Evolutionary conservation across 108 stramenopile species (phyloP), one percentile per base, ranked within the genome.

Genomic region (Chaetoceros muelleri): DNA sequence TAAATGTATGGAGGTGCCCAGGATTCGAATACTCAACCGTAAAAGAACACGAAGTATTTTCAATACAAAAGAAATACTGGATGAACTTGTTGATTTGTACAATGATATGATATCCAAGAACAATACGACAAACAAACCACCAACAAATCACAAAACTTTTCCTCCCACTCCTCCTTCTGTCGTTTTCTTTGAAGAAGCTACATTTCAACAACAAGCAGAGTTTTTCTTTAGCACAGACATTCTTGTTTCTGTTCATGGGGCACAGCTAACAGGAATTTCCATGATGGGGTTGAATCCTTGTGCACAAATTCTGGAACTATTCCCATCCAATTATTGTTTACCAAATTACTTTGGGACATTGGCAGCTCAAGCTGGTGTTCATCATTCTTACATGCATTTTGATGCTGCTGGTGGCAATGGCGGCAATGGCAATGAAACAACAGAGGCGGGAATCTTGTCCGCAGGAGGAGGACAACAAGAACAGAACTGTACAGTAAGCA

Each of bases 161-260:
- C 34, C 22, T 18, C 30, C 45, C 17, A 19, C 46, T 17, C 17
- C 25, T 2, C 19, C 44, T 2, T 1, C 28, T 23, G 55, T 69
- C 18, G 55, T 44, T 28, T 69, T 53, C 24, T 69, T 74, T 46
- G 73, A 74, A 55, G 68, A 50, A 20, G 44, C 31, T 17, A 50
- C 59, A 3, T 70, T 75, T 57, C 61, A 48, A 19, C 52, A 66
- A 28, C 69, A 70, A 57, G 50, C 66, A 1, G n/a, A 57, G 24
- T 63, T 60, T 25, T 66, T 75, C 29, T 46, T 48, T 20, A 22
- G 20, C 7, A 48, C 45, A 1, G 66, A 76, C 62, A 62, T 76
- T 34, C 52, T 76, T 58, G 23, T 76, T 23, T 50, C 54, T 46
- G 62, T 70, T 17, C 74, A 76, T 53, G 74, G 74, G 2, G 74